A percentile compares a stretch with the other conserved stretches of the same genome.
Evolutionary conservation across 2,329 filamentous ascomycete genomes (phyloP).

Genomic region (Capronia coronata): DNA sequence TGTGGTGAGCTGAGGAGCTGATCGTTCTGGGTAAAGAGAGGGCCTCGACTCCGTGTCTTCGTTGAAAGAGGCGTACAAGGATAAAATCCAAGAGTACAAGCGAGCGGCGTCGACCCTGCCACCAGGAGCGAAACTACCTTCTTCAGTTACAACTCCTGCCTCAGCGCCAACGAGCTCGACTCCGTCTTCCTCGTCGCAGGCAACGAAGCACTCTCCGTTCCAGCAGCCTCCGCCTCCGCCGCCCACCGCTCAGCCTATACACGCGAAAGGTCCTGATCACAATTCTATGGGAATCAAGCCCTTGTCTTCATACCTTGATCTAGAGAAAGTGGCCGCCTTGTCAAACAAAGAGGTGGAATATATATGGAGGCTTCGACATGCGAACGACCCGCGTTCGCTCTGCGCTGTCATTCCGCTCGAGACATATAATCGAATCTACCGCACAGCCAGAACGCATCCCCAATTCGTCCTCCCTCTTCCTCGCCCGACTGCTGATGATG

Average conservation of each 20-base stretch:
- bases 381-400: constrained; percentile 64
- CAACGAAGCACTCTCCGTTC: constrained; percentile 18
- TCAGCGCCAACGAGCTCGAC: constrained; percentile 30
- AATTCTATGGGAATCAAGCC: constrained; percentile 52
- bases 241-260: constrained; percentile 31
- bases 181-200: constrained; percentile 28
- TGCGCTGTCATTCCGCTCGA: constrained; percentile 71
- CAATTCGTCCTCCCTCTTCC: constrained; percentile 84
- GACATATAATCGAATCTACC: constrained; percentile 67
- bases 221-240: constrained; percentile 33
- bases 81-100: constrained; percentile 69
- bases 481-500: constrained; percentile 34
- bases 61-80: constrained; percentile 74
- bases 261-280: constrained; percentile 1
- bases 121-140: background rate
- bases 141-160: background rate
- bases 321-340: constrained; percentile 67
- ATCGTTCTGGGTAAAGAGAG: constrained; percentile 43
- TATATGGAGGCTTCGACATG: constrained; percentile 85
- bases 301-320: constrained; percentile 65
- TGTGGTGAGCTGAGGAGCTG: background rate
- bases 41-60: constrained; percentile 54
- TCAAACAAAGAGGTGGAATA: constrained; percentile 75
- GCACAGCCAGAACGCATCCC: constrained; percentile 66
- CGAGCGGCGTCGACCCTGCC: constrained; percentile 49